Evolutionary conservation across 306 rosid species (phyloP).

Genomic region (Erythrophleum fordii): DNA sequence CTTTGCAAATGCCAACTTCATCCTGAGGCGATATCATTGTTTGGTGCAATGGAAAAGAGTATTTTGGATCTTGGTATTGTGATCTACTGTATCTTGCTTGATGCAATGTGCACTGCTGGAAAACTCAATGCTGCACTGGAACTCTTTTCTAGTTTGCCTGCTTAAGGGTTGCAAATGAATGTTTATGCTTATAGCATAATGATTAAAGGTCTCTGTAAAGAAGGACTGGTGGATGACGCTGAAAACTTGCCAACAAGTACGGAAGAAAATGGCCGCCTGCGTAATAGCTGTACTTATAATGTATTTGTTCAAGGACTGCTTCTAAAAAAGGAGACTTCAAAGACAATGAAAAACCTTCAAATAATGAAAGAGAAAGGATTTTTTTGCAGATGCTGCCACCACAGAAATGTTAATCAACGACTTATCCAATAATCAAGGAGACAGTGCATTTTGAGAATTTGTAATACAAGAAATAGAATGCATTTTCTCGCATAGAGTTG

Average conservation of each 20-base stretch:
- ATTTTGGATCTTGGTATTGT: neutral
- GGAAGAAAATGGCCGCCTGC: constrained; percentile 1
- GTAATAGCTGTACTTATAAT: neutral
- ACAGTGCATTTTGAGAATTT: neutral
- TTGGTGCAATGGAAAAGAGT: neutral
- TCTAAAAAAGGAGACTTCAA: neutral
- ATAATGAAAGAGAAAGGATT: neutral
- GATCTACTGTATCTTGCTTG: neutral
- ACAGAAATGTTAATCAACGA: neutral
- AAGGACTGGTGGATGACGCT: neutral
- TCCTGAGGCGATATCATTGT: neutral
- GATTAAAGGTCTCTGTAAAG: neutral
- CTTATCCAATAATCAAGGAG: neutral
- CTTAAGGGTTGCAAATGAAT: neutral
- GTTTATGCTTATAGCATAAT: constrained; percentile 1
- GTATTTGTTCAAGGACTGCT: neutral
- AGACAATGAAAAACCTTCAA: neutral
- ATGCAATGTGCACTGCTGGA: neutral
- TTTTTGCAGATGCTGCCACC: neutral
- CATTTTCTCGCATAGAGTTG: constrained; percentile 64
- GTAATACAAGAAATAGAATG: neutral
- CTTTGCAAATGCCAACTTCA: constrained; percentile 10
- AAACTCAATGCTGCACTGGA: neutral
- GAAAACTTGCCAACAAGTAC: neutral
- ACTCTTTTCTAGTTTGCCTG: neutral